Conservation (phyloP, 495 filamentous ascomycete species). For the Tetracladium marchalianum region DNA sequence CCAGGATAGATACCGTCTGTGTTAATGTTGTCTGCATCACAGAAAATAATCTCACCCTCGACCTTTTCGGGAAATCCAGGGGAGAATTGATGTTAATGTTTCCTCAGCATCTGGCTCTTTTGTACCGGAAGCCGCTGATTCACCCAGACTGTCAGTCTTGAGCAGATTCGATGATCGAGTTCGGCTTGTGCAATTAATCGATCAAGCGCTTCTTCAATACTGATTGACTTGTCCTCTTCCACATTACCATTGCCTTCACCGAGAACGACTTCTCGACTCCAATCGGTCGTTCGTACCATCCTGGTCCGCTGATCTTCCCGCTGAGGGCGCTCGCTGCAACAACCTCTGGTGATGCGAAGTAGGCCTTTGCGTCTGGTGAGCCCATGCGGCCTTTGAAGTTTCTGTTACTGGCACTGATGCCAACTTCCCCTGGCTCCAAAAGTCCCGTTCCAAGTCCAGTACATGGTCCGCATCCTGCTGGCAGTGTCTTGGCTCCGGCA, state of each 20-base stretch:
- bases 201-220: constrained; percentile 56
- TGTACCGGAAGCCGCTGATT: constrained; percentile 10
- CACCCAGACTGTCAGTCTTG: constrained; percentile 29
- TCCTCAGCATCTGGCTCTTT: constrained; percentile 21
- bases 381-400: constrained; percentile 97
- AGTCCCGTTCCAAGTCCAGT: constrained; percentile 84
- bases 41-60: constrained; percentile 59
- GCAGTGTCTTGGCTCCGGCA: constrained; percentile 66
- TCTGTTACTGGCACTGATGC: constrained; percentile 81
- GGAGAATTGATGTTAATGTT: constrained; percentile 48
- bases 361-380: constrained; percentile 68
- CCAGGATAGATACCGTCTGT: constrained; percentile 85
- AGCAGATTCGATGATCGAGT: constrained; percentile 48
- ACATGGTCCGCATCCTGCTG: constrained; percentile 79
- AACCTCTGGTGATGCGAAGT: constrained; percentile 83
- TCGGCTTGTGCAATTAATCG: constrained; percentile 56
- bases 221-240: constrained; percentile 50
- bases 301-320: constrained; percentile 71
- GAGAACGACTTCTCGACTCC: constrained; percentile 52
- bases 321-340: constrained; percentile 80
- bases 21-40: constrained; percentile 64
- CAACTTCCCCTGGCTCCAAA: constrained; percentile 75
- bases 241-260: constrained; percentile 61
- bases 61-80: constrained; percentile 63
- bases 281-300: constrained; percentile 65